phyloP scores from a whole-genome alignment of 768 basidiomycete species.

The Leccinum boreale region DNA sequence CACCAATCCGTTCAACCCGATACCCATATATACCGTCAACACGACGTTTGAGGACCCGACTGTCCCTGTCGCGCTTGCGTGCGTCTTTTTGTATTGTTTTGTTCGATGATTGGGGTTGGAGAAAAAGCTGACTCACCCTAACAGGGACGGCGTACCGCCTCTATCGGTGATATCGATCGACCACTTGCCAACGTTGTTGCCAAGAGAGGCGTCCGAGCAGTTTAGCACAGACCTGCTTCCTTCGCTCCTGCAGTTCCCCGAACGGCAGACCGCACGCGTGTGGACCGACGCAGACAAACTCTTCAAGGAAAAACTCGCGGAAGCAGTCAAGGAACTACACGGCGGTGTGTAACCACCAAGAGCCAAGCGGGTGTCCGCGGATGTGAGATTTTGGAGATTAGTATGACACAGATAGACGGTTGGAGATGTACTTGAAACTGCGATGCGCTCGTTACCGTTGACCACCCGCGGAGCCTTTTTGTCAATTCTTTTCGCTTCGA shows the following conservation, averaged over 20 bases:
- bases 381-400: background rate
- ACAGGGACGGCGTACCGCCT: conserved; percentile 59
- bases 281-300: conserved; percentile 88
- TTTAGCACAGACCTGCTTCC: conserved; percentile 88
- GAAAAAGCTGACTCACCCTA: background rate
- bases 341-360: background rate
- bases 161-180: conserved; percentile 93
- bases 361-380: background rate
- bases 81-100: conserved; percentile 29
- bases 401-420: background rate
- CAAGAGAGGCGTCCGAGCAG: conserved; percentile 95
- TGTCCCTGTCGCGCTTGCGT: conserved; percentile 81
- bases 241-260: conserved; percentile 73
- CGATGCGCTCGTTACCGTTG: background rate
- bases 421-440: background rate
- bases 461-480: background rate
- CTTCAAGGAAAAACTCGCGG: conserved; percentile 64
- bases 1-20: conserved; percentile 97
- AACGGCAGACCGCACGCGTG: conserved; percentile 62
- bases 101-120: too few relatives aligned
- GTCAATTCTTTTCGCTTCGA: background rate
- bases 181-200: conserved; percentile 92
- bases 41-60: conserved; percentile 93
- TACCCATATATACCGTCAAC: conserved; percentile 92
- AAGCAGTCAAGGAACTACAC: conserved; percentile 36